A percentile compares a stretch with the other conserved stretches of the same genome.
These are phyloP conservation scores for Omphalotus guepiniiformis DNA, from an alignment of 768 basidiomycete species.

Conservation along the genomic window DNA sequence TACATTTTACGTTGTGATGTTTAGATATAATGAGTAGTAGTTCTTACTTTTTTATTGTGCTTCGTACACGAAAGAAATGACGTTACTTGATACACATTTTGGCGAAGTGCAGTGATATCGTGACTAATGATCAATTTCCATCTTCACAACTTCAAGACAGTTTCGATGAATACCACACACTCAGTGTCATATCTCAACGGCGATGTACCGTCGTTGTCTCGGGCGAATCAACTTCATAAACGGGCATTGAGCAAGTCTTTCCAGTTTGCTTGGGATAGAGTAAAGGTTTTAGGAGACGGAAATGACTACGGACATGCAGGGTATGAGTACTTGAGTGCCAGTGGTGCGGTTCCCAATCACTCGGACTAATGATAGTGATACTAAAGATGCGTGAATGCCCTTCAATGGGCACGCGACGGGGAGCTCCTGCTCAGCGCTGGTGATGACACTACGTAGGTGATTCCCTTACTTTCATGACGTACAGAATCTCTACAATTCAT, in stretches of 20 bases:
- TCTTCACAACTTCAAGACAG: not conserved
- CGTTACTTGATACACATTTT: not conserved
- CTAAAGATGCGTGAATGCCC: slow-evolving; percentile 68
- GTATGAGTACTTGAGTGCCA: slow-evolving; percentile 28
- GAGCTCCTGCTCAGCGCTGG: slow-evolving; percentile 64
- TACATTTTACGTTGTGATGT: too few relatives aligned
- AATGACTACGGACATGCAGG: slow-evolving; percentile 62
- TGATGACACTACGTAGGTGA: slow-evolving; percentile 63
- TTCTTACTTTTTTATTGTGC: too few relatives aligned
- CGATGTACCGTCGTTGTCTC: not conserved
- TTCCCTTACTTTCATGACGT: not conserved
- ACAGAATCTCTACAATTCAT: slow-evolving; percentile 1
- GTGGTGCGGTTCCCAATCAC: too few relatives aligned
- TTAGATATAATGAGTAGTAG: too few relatives aligned
- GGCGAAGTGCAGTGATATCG: not conserved
- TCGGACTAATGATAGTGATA: not conserved
- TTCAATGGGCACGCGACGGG: slow-evolving; percentile 69
- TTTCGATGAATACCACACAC: not conserved
- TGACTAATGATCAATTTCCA: not conserved
- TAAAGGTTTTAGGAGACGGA: slow-evolving; percentile 66
- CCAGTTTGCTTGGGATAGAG: slow-evolving; percentile 44
- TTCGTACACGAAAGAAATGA: too few relatives aligned
- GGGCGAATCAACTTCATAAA: not conserved
- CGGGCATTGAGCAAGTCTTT: not conserved
- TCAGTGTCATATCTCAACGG: not conserved